These are phyloP conservation scores for Lactifluus rugatus DNA, from an alignment of 768 basidiomycete species.

Conservation along the genomic window DNA sequence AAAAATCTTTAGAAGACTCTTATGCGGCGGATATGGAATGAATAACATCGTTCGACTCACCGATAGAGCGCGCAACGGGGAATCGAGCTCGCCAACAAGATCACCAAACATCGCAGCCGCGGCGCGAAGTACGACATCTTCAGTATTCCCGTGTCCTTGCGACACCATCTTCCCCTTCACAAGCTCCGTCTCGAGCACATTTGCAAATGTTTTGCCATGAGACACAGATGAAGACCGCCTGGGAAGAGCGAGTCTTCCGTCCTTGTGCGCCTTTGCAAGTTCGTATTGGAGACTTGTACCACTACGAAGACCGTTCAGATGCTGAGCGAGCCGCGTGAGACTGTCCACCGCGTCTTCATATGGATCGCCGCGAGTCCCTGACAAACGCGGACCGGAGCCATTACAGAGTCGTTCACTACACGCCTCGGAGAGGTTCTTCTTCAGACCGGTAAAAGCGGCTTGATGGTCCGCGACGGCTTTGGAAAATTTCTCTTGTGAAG, in stretches of 20 bases:
- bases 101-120: slow-evolving; percentile 72
- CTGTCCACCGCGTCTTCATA: slow-evolving; percentile 84
- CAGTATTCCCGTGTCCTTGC: slow-evolving; percentile 8
- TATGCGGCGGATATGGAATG: not conserved
- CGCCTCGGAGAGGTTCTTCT: slow-evolving; percentile 79
- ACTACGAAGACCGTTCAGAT: slow-evolving; percentile 80
- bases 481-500: slow-evolving; percentile 55
- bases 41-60: slow-evolving; percentile 33
- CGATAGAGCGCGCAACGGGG: slow-evolving; percentile 64
- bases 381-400: slow-evolving; percentile 17
- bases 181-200: not conserved
- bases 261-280: slow-evolving; percentile 50
- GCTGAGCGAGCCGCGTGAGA: slow-evolving; percentile 86
- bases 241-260: slow-evolving; percentile 34
- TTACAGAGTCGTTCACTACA: slow-evolving; percentile 66
- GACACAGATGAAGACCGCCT: slow-evolving; percentile 1
- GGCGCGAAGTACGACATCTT: slow-evolving; percentile 40
- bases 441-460: slow-evolving; percentile 80
- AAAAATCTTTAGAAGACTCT: not conserved
- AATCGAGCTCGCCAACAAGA: slow-evolving; percentile 68
- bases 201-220: not conserved
- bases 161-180: slow-evolving; percentile 20
- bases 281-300: slow-evolving; percentile 81
- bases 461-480: slow-evolving; percentile 81
- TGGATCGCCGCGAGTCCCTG: slow-evolving; percentile 34